phyloP scores from a whole-genome alignment of 495 filamentous ascomycete species.

The Daldinia childiae region DNA sequence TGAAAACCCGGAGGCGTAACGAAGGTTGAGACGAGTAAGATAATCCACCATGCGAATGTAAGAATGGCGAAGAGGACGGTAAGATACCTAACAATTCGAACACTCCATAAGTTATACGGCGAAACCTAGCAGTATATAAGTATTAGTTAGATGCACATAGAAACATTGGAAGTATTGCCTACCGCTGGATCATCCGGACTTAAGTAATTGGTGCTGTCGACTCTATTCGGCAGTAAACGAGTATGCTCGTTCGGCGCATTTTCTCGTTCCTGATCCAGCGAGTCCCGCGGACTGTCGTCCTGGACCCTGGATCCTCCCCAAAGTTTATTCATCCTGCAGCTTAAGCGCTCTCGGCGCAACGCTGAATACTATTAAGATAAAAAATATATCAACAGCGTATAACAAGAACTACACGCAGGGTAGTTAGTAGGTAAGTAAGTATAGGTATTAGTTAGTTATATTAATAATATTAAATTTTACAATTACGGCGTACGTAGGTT shows the following conservation, averaged over 20 bases:
- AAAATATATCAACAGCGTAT: not conserved
- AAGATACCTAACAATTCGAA: constrained; percentile 77
- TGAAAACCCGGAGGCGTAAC: constrained; percentile 87
- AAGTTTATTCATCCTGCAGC: constrained; percentile 55
- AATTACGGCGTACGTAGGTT: not conserved
- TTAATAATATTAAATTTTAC: not conserved
- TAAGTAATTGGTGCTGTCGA: constrained; percentile 68
- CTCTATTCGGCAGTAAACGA: constrained; percentile 70
- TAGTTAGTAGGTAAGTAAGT: too few species aligned
- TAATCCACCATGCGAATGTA: constrained; percentile 88
- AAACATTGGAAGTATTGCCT: constrained; percentile 41
- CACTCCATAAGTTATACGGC: constrained; percentile 93
- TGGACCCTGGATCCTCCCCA: constrained; percentile 48
- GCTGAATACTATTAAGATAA: not conserved
- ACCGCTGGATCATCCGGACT: constrained; percentile 96
- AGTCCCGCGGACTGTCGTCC: constrained; percentile 37
- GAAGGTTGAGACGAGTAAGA: constrained; percentile 86
- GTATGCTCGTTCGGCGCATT: constrained; percentile 73
- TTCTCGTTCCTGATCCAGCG: constrained; percentile 31
- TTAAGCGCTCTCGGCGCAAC: constrained; percentile 15
- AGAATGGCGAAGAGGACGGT: constrained; percentile 76
- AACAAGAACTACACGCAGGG: not conserved
- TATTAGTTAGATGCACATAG: not conserved
- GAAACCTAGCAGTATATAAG: constrained; percentile 68
- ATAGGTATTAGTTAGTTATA: too few species aligned